These are phyloP conservation scores for Neurospora sp. DNA, from an alignment of 495 filamentous ascomycete species.

Conservation along the genomic window DNA sequence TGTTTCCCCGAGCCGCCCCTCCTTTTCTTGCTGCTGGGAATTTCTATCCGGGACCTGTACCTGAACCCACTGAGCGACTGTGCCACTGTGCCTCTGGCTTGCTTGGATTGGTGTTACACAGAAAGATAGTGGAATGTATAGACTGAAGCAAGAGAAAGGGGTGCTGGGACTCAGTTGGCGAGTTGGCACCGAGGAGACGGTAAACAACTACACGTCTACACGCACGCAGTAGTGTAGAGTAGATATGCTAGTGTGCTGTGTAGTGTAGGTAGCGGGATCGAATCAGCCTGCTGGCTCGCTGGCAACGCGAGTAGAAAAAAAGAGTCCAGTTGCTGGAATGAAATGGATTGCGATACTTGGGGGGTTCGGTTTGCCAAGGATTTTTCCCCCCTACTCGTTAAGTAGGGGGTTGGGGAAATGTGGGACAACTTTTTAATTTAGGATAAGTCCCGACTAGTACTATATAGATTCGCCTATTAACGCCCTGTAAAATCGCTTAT, in stretches of 20 bases:
- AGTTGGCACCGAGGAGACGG: neutral
- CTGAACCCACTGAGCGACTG: neutral
- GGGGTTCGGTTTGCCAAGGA: too few relatives aligned
- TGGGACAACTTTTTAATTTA: too few relatives aligned
- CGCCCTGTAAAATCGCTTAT: too few relatives aligned
- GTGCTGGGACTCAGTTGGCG: too few relatives aligned
- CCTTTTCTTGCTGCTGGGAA: neutral
- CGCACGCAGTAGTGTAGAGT: neutral
- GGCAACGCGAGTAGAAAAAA: neutral
- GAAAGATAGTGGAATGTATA: too few relatives aligned
- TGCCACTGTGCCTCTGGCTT: neutral
- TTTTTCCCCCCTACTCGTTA: too few relatives aligned
- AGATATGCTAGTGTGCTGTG: too few relatives aligned
- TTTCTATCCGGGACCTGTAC: neutral
- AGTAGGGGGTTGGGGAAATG: neutral
- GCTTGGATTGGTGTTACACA: neutral
- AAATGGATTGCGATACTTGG: neutral
- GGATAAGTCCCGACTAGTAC: too few relatives aligned
- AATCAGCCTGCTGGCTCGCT: neutral
- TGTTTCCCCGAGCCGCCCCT: neutral
- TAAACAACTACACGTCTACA: neutral
- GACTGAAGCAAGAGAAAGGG: neutral
- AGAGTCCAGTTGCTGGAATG: neutral
- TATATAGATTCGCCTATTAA: too few relatives aligned
- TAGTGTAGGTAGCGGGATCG: neutral